These are phyloP conservation scores for Ceratobasidium sp. DNA, from an alignment of 1,284 basidiomycete genomes.

Conservation along the genomic window DNA sequence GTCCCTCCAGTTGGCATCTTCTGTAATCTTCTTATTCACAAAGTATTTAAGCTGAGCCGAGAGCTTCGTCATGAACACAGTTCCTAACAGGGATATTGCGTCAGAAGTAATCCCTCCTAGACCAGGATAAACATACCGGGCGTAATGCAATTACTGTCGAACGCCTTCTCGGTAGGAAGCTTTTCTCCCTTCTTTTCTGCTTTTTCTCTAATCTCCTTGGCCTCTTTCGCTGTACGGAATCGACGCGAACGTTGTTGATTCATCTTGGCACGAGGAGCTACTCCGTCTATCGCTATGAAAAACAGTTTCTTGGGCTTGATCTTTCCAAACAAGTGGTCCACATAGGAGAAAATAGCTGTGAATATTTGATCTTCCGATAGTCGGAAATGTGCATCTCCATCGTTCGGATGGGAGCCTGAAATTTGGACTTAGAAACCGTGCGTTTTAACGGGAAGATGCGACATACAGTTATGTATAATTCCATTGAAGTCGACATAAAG, in stretches of 20 bases:
- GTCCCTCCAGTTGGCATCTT: slow-evolving; percentile 94
- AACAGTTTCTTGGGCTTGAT: slow-evolving; percentile 98
- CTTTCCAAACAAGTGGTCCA: slow-evolving; percentile 96
- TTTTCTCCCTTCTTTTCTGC: slow-evolving; percentile 92
- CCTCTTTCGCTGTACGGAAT: slow-evolving; percentile 96
- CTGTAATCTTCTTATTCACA: slow-evolving; percentile 95
- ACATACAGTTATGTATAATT: slow-evolving; percentile 95
- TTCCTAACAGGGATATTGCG: slow-evolving; percentile 69
- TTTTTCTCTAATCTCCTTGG: slow-evolving; percentile 87
- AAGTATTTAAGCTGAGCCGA: slow-evolving; percentile 96
- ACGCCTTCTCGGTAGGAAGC: slow-evolving; percentile 92
- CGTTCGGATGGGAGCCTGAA: slow-evolving; percentile 90
- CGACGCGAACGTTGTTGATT: slow-evolving; percentile 97
- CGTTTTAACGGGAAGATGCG: slow-evolving; percentile 51
- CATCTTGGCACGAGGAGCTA: slow-evolving; percentile 99
- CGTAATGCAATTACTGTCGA: slow-evolving; percentile 99
- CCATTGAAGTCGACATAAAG: slow-evolving; percentile 98
- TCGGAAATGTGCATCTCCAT: slow-evolving; percentile 95
- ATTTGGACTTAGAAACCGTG: slow-evolving; percentile 1
- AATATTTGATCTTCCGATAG: slow-evolving; percentile 97
- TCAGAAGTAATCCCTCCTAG: slow-evolving; percentile 9
- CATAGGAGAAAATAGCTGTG: slow-evolving; percentile 96
- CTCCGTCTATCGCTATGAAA: slow-evolving; percentile 98
- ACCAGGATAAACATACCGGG: slow-evolving; percentile 74
- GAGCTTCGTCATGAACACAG: slow-evolving; percentile 93